phyloP scores from a whole-genome alignment of 2,329 filamentous ascomycete genomes.

The Thermothelomyces thermophilus region DNA sequence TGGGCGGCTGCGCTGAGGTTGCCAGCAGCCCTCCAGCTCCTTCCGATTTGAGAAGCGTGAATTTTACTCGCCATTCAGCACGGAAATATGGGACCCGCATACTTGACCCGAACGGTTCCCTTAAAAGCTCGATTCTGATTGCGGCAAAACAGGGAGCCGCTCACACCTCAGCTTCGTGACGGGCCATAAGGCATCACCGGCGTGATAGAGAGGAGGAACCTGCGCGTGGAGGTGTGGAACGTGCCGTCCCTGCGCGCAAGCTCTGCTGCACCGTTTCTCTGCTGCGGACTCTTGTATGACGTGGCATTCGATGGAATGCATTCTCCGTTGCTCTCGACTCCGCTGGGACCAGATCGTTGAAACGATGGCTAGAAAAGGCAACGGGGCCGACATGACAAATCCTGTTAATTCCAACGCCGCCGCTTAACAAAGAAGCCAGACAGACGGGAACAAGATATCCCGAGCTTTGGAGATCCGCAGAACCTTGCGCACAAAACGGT shows the following conservation, averaged over 20 bases:
- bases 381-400: too few species aligned
- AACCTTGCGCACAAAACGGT: background rate
- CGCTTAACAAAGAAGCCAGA: background rate
- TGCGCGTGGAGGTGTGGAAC: too few species aligned
- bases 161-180: too few species aligned
- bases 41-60: slow-evolving; percentile 9
- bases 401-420: background rate
- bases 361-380: too few species aligned
- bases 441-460: background rate
- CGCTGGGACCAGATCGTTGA: too few species aligned
- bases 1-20: slow-evolving; percentile 1
- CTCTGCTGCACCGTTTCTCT: background rate
- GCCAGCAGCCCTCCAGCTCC: background rate
- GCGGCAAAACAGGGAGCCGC: background rate
- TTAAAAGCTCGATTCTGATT: background rate
- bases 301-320: background rate
- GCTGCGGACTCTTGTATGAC: background rate
- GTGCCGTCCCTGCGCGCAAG: too few species aligned
- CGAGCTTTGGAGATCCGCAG: too few species aligned
- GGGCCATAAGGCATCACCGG: too few species aligned
- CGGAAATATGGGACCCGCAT: background rate
- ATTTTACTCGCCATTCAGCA: slow-evolving; percentile 10
- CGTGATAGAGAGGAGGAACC: too few species aligned
- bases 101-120: background rate
- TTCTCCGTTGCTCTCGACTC: too few species aligned